phyloP scores from a whole-genome alignment of 164 flowering plant species.

The Berberis thunbergii region DNA sequence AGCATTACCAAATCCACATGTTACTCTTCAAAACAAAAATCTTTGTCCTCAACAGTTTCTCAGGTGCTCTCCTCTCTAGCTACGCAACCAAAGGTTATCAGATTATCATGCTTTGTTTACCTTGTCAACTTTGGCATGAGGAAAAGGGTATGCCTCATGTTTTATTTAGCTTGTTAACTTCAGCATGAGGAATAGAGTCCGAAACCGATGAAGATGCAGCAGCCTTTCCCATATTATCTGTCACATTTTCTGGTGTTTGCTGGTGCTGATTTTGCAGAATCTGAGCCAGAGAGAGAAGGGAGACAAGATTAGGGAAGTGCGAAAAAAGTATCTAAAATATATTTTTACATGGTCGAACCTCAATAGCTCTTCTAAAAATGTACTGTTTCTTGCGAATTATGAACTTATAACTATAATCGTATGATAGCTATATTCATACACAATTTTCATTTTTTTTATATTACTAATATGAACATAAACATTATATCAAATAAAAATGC shows the following conservation, averaged over 20 bases:
- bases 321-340: neutral
- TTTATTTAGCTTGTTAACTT: neutral
- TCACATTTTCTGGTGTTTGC: slow-evolving; percentile 5
- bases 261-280: slow-evolving; percentile 16
- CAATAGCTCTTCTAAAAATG: neutral
- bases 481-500: too few species aligned
- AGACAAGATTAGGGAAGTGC: neutral
- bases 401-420: neutral
- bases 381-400: neutral
- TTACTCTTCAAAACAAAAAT: too few species aligned
- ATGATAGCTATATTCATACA: neutral
- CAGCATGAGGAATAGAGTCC: slow-evolving; percentile 14
- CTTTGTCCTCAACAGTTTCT: too few species aligned
- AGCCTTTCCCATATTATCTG: slow-evolving; percentile 19
- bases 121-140: too few species aligned
- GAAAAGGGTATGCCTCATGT: too few species aligned
- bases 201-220: slow-evolving; percentile 9
- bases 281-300: slow-evolving; percentile 5
- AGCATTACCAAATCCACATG: too few species aligned
- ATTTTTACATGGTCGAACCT: too few species aligned
- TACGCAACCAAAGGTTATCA: too few species aligned
- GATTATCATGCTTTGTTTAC: too few species aligned
- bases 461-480: too few species aligned
- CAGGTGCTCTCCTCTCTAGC: too few species aligned
- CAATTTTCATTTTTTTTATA: neutral